Conservation (phyloP, 2,329 filamentous ascomycete genomes). For the Pleomassaria siparia region DNA sequence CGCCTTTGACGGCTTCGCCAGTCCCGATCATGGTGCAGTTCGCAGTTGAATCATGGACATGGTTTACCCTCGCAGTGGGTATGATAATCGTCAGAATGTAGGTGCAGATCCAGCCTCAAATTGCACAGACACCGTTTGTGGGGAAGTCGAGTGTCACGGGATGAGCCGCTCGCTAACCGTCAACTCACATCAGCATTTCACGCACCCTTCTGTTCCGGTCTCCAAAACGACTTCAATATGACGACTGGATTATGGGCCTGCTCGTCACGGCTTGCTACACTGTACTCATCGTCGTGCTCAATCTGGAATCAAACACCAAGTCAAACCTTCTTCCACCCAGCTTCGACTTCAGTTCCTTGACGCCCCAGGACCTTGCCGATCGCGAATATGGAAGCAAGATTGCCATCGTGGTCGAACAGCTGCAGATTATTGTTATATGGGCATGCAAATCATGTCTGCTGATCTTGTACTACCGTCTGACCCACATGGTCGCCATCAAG, state of each 20-base stretch:
- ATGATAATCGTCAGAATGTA: constrained; percentile 48
- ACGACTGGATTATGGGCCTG: constrained; percentile 59
- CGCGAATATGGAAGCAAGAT: constrained; percentile 47
- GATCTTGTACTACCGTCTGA: constrained; percentile 56
- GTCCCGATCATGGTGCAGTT: constrained; percentile 20
- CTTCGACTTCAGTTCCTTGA: constrained; percentile 48
- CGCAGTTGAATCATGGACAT: constrained; percentile 50
- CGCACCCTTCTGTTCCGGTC: constrained; percentile 50
- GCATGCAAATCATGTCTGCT: constrained; percentile 57
- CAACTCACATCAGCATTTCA: constrained; percentile 41
- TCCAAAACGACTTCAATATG: constrained; percentile 52
- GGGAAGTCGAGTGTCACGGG: constrained; percentile 1
- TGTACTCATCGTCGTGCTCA: constrained; percentile 52
- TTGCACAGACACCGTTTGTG: constrained; percentile 4
- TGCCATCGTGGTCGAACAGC: constrained; percentile 56
- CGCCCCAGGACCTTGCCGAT: constrained; percentile 36
- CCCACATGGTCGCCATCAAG: constrained; percentile 32
- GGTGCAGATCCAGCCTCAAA: constrained; percentile 15
- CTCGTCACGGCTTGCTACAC: constrained; percentile 54
- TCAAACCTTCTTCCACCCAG: constrained; percentile 49
- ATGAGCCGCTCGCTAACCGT: constrained; percentile 2
- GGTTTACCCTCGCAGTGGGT: constrained; percentile 46
- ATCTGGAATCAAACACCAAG: constrained; percentile 43
- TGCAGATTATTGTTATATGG: constrained; percentile 55
- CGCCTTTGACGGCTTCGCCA: constrained; percentile 12